phyloP scores from a whole-genome alignment of 2,329 filamentous ascomycete genomes.

The Fusarium lateritium region DNA sequence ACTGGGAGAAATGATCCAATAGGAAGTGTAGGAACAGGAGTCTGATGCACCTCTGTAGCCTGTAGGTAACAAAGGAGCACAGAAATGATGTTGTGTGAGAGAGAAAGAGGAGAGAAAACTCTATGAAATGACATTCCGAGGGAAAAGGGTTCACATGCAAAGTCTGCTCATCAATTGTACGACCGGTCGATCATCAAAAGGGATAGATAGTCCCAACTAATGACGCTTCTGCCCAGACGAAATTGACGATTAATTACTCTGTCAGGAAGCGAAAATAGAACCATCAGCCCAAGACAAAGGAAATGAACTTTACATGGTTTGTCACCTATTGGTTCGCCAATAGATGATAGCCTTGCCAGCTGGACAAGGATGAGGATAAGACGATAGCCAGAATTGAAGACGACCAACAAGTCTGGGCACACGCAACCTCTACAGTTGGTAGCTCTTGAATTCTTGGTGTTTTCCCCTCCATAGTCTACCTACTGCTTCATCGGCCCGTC shows the following conservation, averaged over 20 bases:
- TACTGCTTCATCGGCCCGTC: conserved; percentile 35
- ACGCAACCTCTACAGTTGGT: conserved; percentile 4
- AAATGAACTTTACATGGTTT: conserved; percentile 27
- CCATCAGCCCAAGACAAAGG: conserved; percentile 27
- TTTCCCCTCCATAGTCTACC: conserved; percentile 2
- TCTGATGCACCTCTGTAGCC: conserved; percentile 22
- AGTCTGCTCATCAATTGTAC: background rate
- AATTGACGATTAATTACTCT: conserved; percentile 31
- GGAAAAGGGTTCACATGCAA: conserved; percentile 2
- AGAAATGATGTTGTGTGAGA: conserved; percentile 15
- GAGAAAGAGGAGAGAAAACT: background rate
- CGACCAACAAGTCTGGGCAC: conserved; percentile 18
- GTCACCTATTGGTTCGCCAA: conserved; percentile 30
- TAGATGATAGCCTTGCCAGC: conserved; percentile 22
- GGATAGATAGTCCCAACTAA: conserved; percentile 9
- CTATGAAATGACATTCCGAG: background rate
- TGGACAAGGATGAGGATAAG: conserved; percentile 11
- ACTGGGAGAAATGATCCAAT: conserved; percentile 14
- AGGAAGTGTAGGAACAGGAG: conserved; percentile 16
- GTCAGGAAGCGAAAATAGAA: conserved; percentile 23
- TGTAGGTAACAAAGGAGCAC: conserved; percentile 20
- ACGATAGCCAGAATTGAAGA: background rate
- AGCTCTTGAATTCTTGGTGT: background rate
- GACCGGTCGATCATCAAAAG: conserved; percentile 2
- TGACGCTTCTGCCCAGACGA: conserved; percentile 30